Evolutionary conservation across 2,329 filamentous ascomycete species (phyloP).

Genomic region (Zarea fungicola): DNA sequence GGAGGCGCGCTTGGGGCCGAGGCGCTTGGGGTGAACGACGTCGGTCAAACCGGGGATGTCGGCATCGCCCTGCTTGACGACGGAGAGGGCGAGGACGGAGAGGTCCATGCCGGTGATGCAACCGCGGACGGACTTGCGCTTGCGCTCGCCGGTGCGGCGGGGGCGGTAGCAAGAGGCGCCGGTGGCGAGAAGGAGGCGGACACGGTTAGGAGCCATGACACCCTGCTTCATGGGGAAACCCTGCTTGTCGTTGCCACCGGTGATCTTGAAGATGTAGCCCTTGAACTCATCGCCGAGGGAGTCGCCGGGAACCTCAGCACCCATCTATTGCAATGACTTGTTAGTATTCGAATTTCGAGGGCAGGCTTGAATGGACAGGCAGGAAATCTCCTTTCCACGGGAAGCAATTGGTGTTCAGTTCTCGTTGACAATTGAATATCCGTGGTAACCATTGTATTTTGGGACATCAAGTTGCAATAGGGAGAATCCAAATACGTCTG

Average conservation of each 20-base stretch:
- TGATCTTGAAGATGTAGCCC: constrained; percentile 99
- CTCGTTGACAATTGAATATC: not conserved
- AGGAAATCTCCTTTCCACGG: not conserved
- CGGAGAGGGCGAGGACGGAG: constrained; percentile 85
- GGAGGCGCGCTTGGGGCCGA: constrained; percentile 98
- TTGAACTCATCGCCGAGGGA: constrained; percentile 98
- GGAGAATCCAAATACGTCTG: constrained; percentile 11
- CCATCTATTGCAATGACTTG: constrained; percentile 55
- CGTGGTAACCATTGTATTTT: not conserved
- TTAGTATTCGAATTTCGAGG: constrained; percentile 25
- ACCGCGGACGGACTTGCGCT: constrained; percentile 97
- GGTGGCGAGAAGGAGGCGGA: constrained; percentile 89
- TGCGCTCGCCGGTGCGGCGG: constrained; percentile 96
- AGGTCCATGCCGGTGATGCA: constrained; percentile 98
- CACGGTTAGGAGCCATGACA: constrained; percentile 98
- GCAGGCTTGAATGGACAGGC: not conserved
- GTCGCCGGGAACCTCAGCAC: constrained; percentile 87
- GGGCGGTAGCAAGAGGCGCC: constrained; percentile 99
- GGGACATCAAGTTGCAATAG: not conserved
- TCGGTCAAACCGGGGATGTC: constrained; percentile 97
- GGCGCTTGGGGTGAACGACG: constrained; percentile 96
- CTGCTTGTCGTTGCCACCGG: constrained; percentile 99
- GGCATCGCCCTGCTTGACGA: constrained; percentile 96
- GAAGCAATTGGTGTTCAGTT: not conserved
- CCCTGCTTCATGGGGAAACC: constrained; percentile 99